These are phyloP conservation scores for Blastocladiella emersonii DNA, from an alignment of 371 early-diverging fungal genomes.

Conservation along the genomic window DNA sequence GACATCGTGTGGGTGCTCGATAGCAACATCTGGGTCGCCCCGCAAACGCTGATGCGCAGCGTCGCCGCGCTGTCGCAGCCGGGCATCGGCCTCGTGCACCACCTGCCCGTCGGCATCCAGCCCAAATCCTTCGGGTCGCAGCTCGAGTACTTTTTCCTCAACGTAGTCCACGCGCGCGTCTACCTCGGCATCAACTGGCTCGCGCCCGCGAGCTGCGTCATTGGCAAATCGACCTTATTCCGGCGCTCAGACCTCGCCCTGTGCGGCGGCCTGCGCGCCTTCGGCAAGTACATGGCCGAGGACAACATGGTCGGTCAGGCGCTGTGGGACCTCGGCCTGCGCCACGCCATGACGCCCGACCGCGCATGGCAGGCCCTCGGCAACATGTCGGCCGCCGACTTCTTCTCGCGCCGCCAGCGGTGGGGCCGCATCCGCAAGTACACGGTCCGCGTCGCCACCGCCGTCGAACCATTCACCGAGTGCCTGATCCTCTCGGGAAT, in stretches of 20 bases:
- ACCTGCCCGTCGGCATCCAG: constrained; percentile 65
- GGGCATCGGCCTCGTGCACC: constrained; percentile 85
- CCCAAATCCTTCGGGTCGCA: constrained; percentile 64
- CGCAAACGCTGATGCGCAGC: constrained; percentile 59
- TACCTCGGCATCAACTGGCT: constrained; percentile 78
- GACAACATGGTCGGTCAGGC: constrained; percentile 85
- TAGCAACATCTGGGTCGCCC: constrained; percentile 67
- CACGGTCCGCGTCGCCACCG: constrained; percentile 67
- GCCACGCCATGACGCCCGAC: constrained; percentile 74
- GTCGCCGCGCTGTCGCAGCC: constrained; percentile 52
- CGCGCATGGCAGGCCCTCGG: constrained; percentile 73
- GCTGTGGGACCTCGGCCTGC: constrained; percentile 58
- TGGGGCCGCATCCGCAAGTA: constrained; percentile 92
- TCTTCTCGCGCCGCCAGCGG: constrained; percentile 62
- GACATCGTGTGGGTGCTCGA: constrained; percentile 90
- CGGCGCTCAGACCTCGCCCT: constrained; percentile 63
- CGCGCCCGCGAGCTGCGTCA: constrained; percentile 68
- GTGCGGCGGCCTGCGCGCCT: constrained; percentile 66
- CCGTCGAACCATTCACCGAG: constrained; percentile 83
- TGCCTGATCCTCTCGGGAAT: constrained; percentile 58
- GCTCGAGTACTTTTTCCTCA: constrained; percentile 71
- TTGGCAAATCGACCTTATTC: constrained; percentile 88
- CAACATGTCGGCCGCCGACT: constrained; percentile 49
- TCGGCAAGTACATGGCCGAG: constrained; percentile 82
- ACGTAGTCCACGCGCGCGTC: constrained; percentile 85